A percentile compares a stretch with the other conserved stretches of the same genome.
Conservation (phyloP, 164 flowering plant genomes). For the Stephania japonica region DNA sequence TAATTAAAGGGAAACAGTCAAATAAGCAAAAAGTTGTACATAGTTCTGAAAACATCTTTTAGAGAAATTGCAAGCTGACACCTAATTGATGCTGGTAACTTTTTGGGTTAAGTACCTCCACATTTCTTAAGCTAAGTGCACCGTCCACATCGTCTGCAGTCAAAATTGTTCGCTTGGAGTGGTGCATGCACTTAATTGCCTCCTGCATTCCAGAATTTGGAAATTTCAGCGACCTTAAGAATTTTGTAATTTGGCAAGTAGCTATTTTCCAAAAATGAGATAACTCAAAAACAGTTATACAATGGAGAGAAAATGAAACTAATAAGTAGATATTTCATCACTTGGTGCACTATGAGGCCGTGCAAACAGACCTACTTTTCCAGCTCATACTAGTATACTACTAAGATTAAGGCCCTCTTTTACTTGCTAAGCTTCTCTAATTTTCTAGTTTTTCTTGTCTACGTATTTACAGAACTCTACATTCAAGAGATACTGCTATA, state of each 20-base stretch:
- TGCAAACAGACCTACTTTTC: neutral
- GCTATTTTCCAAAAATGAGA: neutral
- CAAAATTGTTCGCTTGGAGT: conserved; percentile 67
- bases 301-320: neutral
- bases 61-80: neutral
- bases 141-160: conserved; percentile 82
- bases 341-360: neutral
- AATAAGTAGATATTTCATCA: no score
- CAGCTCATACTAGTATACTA: neutral
- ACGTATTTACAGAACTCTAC: neutral
- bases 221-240: neutral
- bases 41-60: neutral
- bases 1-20: neutral
- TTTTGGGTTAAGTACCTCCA: conserved; percentile 49
- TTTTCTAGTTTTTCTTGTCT: neutral
- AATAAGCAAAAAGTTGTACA: neutral
- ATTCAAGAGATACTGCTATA: neutral
- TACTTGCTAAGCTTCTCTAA: neutral
- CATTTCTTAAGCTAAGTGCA: conserved; percentile 73
- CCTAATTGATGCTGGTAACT: neutral
- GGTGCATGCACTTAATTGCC: conserved; percentile 95
- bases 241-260: neutral
- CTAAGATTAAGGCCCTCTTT: no score
- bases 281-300: neutral
- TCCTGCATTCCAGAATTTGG: conserved; percentile 40